Percentiles rank a stretch among this genome's conserved stretches.
phyloP scores from a whole-genome alignment of 169 alveolate species.

The Eimeria acervulina region DNA sequence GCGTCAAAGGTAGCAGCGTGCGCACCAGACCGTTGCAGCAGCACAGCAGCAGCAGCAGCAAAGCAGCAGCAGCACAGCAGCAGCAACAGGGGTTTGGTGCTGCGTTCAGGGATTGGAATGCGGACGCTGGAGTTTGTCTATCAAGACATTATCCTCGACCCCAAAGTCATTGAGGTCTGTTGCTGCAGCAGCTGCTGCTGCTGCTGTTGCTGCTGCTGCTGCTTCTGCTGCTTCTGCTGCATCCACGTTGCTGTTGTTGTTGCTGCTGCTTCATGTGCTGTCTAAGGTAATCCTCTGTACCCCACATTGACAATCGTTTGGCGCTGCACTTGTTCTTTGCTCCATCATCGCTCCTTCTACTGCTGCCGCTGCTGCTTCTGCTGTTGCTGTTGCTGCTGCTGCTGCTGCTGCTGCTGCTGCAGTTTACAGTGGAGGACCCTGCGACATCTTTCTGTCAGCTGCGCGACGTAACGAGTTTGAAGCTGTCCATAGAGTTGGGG shows the following conservation, averaged over 20 bases:
- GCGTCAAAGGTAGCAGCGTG: background rate
- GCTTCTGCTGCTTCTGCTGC: slow-evolving; percentile 53
- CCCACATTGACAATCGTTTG: no score
- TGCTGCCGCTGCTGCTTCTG: slow-evolving; percentile 48
- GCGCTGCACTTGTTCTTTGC: background rate
- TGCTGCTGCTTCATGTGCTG: background rate
- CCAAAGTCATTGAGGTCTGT: slow-evolving; percentile 52
- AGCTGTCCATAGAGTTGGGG: slow-evolving; percentile 24
- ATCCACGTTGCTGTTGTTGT: background rate
- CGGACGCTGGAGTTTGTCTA: slow-evolving; percentile 57
- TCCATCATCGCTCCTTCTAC: background rate
- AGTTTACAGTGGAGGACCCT: slow-evolving; percentile 20
- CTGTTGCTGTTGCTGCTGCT: slow-evolving; percentile 51
- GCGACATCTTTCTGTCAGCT: slow-evolving; percentile 66
- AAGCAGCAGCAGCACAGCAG: background rate
- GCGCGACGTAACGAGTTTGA: slow-evolving; percentile 54
- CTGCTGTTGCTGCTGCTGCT: slow-evolving; percentile 31
- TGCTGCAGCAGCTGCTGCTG: slow-evolving; percentile 35
- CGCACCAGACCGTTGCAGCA: background rate
- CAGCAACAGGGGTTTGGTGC: background rate
- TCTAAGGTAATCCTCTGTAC: background rate
- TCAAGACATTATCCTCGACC: slow-evolving; percentile 75
- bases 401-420: slow-evolving; percentile 26
- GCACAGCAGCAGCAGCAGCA: background rate
- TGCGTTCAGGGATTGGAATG: slow-evolving; percentile 34